Conservation (phyloP, 2,329 filamentous ascomycete species). For the Epichloe gansuensis region DNA sequence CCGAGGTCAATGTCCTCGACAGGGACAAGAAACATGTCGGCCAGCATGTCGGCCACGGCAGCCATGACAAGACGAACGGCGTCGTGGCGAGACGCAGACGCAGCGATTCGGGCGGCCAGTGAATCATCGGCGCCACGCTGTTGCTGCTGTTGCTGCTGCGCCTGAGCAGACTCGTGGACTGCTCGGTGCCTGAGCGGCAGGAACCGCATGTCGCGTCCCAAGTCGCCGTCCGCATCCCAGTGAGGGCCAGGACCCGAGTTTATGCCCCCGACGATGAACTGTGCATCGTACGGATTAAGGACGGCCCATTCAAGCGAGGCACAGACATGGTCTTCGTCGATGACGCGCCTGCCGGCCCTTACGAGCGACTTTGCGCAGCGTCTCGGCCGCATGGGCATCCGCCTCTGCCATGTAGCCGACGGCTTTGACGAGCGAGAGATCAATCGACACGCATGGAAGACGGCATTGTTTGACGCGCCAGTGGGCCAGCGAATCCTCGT, state of each 20-base stretch:
- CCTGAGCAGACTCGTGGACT: neutral
- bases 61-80: neutral
- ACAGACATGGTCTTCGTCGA: neutral
- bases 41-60: neutral
- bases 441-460: neutral
- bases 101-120: neutral
- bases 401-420: neutral
- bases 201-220: conserved; percentile 6
- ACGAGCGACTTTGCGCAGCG: neutral
- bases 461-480: neutral
- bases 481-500: conserved; percentile 17
- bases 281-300: neutral
- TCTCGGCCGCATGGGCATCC: too few species aligned
- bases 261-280: conserved; percentile 2
- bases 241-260: conserved; percentile 6
- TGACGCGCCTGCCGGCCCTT: neutral
- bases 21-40: conserved; percentile 12
- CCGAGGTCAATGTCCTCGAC: conserved; percentile 10
- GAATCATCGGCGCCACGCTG: neutral
- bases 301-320: neutral
- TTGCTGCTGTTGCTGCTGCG: too few species aligned
- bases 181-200: conserved; percentile 1
- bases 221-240: conserved; percentile 1
- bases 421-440: neutral
- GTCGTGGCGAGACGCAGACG: neutral